A percentile compares a stretch with the other conserved stretches of the same genome.
These are phyloP conservation scores for Quercus dentata DNA, from an alignment of 306 rosid genomes.

Conservation along the genomic window DNA sequence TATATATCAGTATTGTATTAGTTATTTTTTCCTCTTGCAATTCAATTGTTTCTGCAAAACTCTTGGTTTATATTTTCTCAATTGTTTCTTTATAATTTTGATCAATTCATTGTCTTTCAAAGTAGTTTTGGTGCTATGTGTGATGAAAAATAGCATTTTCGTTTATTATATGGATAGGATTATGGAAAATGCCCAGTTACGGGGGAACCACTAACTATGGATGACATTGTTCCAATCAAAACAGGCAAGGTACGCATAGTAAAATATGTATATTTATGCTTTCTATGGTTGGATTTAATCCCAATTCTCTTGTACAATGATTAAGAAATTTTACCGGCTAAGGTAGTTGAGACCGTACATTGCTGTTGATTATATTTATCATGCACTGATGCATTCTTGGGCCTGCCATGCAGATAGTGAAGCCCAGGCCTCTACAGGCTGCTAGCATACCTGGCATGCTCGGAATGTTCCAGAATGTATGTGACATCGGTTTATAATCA, in stretches of 20 bases:
- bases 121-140: constrained; percentile 12
- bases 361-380: not conserved
- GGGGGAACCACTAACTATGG: constrained; percentile 73
- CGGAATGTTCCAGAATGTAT: constrained; percentile 95
- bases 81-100: not conserved
- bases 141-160: constrained; percentile 1
- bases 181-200: constrained; percentile 95
- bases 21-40: not conserved
- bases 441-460: constrained; percentile 99
- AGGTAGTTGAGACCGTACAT: not conserved
- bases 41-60: not conserved
- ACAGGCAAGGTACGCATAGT: constrained; percentile 75
- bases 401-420: constrained; percentile 74
- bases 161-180: constrained; percentile 51
- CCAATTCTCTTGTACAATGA: not conserved
- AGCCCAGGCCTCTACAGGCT: constrained; percentile 97
- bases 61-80: not conserved
- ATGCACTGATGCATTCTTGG: constrained; percentile 18
- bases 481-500: constrained; percentile 23
- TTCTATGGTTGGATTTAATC: not conserved
- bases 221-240: constrained; percentile 76
- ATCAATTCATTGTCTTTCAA: not conserved
- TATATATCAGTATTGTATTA: not conserved
- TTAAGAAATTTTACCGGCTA: not conserved
- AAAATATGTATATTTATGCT: not conserved